A percentile compares a stretch with the other conserved stretches of the same genome.
Conservation (phyloP, 306 rosid genomes). For the Cucurbita ficifolia region DNA sequence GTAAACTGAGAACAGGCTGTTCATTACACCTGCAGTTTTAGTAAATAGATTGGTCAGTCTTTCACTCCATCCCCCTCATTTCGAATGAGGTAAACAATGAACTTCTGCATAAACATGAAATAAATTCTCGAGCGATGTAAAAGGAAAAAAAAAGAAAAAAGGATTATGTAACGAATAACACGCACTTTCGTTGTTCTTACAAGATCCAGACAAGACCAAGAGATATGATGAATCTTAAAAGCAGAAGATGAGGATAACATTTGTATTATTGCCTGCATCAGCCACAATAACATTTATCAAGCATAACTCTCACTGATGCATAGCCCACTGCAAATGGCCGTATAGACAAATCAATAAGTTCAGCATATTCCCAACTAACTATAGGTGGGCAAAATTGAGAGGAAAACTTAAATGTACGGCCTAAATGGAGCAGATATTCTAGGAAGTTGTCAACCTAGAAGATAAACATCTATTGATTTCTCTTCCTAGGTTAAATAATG, state of each 20-base stretch:
- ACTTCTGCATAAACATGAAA: neutral
- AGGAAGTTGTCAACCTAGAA: neutral
- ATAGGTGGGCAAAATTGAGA: too few relatives aligned
- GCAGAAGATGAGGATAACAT: neutral
- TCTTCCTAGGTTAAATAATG: neutral
- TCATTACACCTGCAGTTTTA: constrained; percentile 78
- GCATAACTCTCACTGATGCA: constrained; percentile 52
- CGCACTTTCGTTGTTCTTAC: constrained; percentile 66
- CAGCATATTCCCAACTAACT: neutral
- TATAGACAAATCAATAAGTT: neutral
- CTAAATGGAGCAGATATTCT: neutral
- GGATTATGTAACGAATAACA: constrained; percentile 69
- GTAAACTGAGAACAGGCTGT: constrained; percentile 89
- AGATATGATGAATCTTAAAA: constrained; percentile 63
- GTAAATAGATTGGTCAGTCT: constrained; percentile 14
- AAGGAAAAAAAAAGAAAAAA: constrained; percentile 32
- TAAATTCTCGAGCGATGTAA: constrained; percentile 6
- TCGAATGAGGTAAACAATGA: neutral
- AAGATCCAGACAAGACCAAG: constrained; percentile 69
- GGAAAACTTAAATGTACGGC: neutral
- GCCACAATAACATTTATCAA: neutral
- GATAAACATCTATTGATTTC: neutral
- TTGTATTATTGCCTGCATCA: neutral
- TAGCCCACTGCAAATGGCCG: constrained; percentile 53
- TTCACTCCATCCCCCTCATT: constrained; percentile 1